Evolutionary conservation across 2,329 filamentous ascomycete species (phyloP).

Genomic region (Claviceps humidiphila): DNA sequence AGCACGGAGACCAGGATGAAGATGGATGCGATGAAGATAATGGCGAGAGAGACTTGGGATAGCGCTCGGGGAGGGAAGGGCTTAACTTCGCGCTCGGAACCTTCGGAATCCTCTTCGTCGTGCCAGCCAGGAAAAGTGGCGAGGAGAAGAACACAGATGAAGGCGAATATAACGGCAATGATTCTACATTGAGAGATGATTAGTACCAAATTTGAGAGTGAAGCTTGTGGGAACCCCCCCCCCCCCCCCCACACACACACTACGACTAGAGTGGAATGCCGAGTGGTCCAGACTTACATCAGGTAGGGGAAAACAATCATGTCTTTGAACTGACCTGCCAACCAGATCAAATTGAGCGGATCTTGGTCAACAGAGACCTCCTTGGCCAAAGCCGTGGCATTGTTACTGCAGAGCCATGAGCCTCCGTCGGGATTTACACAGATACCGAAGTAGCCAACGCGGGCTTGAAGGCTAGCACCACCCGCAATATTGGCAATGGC

Average conservation of each 20-base stretch:
- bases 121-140: slow-evolving; percentile 98
- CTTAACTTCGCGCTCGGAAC: slow-evolving; percentile 81
- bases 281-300: slow-evolving; percentile 45
- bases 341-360: slow-evolving; percentile 92
- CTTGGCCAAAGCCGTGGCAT: slow-evolving; percentile 83
- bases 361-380: slow-evolving; percentile 85
- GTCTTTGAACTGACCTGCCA: slow-evolving; percentile 94
- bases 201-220: no score
- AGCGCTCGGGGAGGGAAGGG: slow-evolving; percentile 87
- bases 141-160: slow-evolving; percentile 86
- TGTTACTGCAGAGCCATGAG: slow-evolving; percentile 90
- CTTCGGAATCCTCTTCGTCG: slow-evolving; percentile 69
- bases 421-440: slow-evolving; percentile 88
- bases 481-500: slow-evolving; percentile 87
- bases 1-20: slow-evolving; percentile 63
- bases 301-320: slow-evolving; percentile 97
- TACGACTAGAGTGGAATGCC: background rate
- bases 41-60: slow-evolving; percentile 80
- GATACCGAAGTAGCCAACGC: slow-evolving; percentile 96
- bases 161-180: slow-evolving; percentile 93
- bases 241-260: no score
- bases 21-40: slow-evolving; percentile 70
- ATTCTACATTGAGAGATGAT: slow-evolving; percentile 43
- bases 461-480: slow-evolving; percentile 68
- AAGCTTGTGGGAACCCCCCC: no score